phyloP scores from a whole-genome alignment of 305 asterid species.

The Fraxinus sp. region DNA sequence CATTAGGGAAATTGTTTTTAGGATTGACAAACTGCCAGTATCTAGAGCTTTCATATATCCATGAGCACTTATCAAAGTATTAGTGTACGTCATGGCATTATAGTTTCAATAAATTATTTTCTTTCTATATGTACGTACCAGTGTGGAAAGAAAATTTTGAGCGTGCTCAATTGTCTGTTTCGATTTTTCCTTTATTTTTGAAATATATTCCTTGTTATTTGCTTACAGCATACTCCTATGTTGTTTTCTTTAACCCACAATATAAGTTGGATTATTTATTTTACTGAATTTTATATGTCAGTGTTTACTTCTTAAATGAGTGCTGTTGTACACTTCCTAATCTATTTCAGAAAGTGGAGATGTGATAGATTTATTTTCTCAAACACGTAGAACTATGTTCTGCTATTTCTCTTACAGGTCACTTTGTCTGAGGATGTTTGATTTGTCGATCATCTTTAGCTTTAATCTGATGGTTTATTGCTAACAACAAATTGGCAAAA shows the following conservation, averaged over 20 bases:
- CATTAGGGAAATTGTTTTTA: background rate
- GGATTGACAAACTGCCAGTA: constrained; percentile 9
- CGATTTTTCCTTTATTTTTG: background rate
- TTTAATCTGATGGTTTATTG: background rate
- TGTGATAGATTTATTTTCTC: background rate
- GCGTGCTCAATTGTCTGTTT: background rate
- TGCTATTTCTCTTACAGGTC: constrained; percentile 11
- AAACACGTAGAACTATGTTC: background rate
- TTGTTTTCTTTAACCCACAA: background rate
- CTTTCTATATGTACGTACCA: background rate
- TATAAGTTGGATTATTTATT: background rate
- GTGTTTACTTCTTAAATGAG: background rate
- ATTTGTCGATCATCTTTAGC: constrained; percentile 9
- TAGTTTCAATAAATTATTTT: background rate
- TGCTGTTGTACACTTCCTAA: background rate
- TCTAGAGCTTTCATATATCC: constrained; percentile 12
- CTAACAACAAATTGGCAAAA: background rate
- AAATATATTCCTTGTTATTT: background rate
- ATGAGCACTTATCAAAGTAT: constrained; percentile 3
- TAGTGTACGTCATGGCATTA: constrained; percentile 6
- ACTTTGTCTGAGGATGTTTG: constrained; percentile 14
- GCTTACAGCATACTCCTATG: background rate
- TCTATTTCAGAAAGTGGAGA: background rate
- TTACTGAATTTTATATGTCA: background rate
- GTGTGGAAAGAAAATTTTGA: background rate